Conservation (phyloP, 2,329 filamentous ascomycete species). For the Aureobasidium uvarum region DNA sequence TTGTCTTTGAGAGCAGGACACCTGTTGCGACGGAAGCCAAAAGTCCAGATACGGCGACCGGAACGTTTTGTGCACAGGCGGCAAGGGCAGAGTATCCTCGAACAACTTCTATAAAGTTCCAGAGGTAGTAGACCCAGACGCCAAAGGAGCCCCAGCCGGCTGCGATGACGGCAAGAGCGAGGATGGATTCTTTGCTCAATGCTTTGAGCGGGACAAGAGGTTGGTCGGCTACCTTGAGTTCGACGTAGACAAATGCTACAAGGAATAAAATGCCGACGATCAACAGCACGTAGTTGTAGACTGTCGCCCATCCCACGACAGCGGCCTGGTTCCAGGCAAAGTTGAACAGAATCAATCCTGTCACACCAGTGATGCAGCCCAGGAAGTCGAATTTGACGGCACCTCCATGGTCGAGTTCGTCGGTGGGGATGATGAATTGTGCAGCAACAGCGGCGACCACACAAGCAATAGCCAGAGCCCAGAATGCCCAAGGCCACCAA, state of each 20-base stretch:
- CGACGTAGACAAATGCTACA: constrained; percentile 53
- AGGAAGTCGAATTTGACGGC: constrained; percentile 40
- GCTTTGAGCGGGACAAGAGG: constrained; percentile 42
- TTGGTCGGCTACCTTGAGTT: constrained; percentile 45
- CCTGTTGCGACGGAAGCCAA: constrained; percentile 43
- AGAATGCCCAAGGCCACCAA: constrained; percentile 43
- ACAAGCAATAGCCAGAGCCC: constrained; percentile 44
- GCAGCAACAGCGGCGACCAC: constrained; percentile 40
- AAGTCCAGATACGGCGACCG: constrained; percentile 45
- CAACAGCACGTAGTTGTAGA: constrained; percentile 55
- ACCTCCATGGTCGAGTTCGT: not conserved
- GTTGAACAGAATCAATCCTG: constrained; percentile 61
- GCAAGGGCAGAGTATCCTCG: not conserved
- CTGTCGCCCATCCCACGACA: constrained; percentile 55
- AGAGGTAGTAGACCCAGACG: constrained; percentile 18
- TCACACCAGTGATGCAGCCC: constrained; percentile 53
- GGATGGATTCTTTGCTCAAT: constrained; percentile 32
- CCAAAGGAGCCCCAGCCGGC: constrained; percentile 4
- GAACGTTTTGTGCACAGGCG: constrained; percentile 38
- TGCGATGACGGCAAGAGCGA: constrained; percentile 27
- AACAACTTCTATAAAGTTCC: constrained; percentile 25
- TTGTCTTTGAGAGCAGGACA: constrained; percentile 29
- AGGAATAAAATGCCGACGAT: constrained; percentile 57
- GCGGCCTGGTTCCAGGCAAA: constrained; percentile 64
- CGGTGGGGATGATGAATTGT: constrained; percentile 39